These are phyloP conservation scores for Phaeomoniella chlamydospora DNA, from an alignment of 2,329 filamentous ascomycete species.

Conservation along the genomic window DNA sequence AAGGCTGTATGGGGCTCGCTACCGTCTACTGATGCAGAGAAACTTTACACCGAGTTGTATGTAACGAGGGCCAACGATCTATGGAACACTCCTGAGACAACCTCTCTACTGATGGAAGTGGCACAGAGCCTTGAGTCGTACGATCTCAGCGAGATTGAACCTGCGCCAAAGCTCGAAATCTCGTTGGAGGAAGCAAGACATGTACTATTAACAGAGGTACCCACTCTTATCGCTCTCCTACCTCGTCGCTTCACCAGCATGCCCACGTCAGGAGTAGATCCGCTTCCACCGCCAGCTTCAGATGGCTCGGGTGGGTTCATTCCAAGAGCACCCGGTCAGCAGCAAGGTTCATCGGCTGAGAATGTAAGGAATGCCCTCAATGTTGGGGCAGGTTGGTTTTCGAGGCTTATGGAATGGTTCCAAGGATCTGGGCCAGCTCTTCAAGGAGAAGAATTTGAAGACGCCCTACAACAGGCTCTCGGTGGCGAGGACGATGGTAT, in stretches of 20 bases:
- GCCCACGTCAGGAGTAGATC: conserved; percentile 65
- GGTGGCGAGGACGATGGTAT: conserved; percentile 6
- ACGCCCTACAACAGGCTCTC: conserved; percentile 7
- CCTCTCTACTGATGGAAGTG: conserved; percentile 53
- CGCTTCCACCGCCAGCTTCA: conserved; percentile 53
- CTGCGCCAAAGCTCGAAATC: conserved; percentile 30
- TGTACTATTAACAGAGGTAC: conserved; percentile 63
- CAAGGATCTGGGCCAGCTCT: not conserved
- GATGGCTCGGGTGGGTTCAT: conserved; percentile 10
- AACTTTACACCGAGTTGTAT: conserved; percentile 63
- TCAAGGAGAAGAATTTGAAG: conserved; percentile 4
- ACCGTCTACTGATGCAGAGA: conserved; percentile 49
- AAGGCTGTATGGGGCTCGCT: conserved; percentile 69
- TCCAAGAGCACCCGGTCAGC: conserved; percentile 7
- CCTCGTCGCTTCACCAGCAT: conserved; percentile 50
- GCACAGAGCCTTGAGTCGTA: conserved; percentile 40
- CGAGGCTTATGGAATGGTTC: conserved; percentile 1
- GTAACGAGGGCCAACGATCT: conserved; percentile 62
- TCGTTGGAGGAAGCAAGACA: conserved; percentile 53
- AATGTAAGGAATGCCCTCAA: not conserved
- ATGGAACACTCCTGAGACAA: conserved; percentile 68
- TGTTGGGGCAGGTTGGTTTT: not conserved
- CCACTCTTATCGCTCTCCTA: conserved; percentile 53
- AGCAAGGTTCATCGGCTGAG: not conserved
- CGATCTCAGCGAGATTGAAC: conserved; percentile 19